Percentiles rank a stretch among this genome's conserved stretches.
Evolutionary conservation across 2,329 filamentous ascomycete genomes (phyloP).

Genomic region (Dactylella cylindrospora): DNA sequence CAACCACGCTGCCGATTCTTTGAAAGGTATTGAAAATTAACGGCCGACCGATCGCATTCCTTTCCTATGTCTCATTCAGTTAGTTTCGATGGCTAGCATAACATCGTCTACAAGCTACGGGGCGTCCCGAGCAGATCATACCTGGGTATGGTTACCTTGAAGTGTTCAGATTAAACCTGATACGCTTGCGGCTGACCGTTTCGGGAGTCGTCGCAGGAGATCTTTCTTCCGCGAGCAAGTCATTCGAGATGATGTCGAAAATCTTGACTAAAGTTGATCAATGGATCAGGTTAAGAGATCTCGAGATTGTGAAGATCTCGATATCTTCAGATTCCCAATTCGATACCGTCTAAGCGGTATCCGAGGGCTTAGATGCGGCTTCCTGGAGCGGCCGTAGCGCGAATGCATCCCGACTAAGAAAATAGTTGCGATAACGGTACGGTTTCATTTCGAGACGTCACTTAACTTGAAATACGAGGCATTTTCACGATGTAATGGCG

Average conservation of each 20-base stretch:
- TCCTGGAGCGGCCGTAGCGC: constrained; percentile 11
- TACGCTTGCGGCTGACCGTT: constrained; percentile 16
- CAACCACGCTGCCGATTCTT: too few species aligned
- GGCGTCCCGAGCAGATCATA: too few species aligned
- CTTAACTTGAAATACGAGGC: neutral
- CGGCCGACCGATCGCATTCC: too few species aligned
- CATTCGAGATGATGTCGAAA: constrained; percentile 33
- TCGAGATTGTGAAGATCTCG: constrained; percentile 8
- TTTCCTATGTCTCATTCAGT: too few species aligned
- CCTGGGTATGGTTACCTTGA: too few species aligned
- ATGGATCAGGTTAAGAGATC: constrained; percentile 15
- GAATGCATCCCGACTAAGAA: constrained; percentile 6
- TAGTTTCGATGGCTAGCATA: too few species aligned
- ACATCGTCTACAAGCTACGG: too few species aligned
- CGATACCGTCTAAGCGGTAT: constrained; percentile 1
- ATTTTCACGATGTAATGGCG: constrained; percentile 16
- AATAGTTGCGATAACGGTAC: constrained; percentile 28
- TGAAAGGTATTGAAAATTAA: too few species aligned
- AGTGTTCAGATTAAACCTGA: too few species aligned
- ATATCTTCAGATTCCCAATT: constrained; percentile 26
- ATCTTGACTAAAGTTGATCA: constrained; percentile 2
- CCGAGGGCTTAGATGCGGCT: constrained; percentile 11
- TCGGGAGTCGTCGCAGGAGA: constrained; percentile 6
- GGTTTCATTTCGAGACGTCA: constrained; percentile 14
- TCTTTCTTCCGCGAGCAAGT: constrained; percentile 10